These are phyloP conservation scores for Excoecaria cochinchinensis DNA, from an alignment of 345 rosid species.

Conservation along the genomic window DNA sequence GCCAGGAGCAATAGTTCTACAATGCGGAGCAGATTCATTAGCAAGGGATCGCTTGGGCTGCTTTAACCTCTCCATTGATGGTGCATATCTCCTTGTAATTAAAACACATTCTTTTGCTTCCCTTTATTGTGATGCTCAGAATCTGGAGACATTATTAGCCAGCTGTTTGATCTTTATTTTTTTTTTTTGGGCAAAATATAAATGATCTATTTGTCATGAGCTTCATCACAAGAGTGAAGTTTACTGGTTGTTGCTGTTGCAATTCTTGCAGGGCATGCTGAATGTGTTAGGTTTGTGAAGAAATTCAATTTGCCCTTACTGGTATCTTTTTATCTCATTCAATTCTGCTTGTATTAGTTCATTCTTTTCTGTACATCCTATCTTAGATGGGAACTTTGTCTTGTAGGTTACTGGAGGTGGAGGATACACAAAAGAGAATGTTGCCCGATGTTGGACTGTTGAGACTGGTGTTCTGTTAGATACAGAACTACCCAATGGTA, in stretches of 20 bases:
- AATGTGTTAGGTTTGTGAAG: slow-evolving; percentile 93
- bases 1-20: slow-evolving; percentile 95
- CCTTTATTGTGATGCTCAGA: not conserved
- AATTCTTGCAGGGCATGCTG: slow-evolving; percentile 80
- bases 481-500: slow-evolving; percentile 89
- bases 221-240: not conserved
- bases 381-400: not conserved
- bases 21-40: slow-evolving; percentile 98
- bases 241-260: slow-evolving; percentile 4
- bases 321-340: slow-evolving; percentile 45
- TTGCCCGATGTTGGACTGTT: slow-evolving; percentile 97
- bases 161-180: slow-evolving; percentile 1
- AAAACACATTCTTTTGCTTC: slow-evolving; percentile 19
- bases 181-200: not conserved
- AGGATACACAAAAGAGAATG: slow-evolving; percentile 97
- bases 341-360: slow-evolving; percentile 5
- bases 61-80: slow-evolving; percentile 97
- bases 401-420: slow-evolving; percentile 98
- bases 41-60: slow-evolving; percentile 98
- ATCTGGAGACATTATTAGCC: slow-evolving; percentile 7
- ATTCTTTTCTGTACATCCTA: not conserved
- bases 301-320: slow-evolving; percentile 83
- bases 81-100: slow-evolving; percentile 64
- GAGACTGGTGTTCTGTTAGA: slow-evolving; percentile 93
- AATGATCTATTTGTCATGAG: slow-evolving; percentile 7